Evolutionary conservation across 1,284 basidiomycete species (phyloP).

Genomic region (Erythrobasidium hasegawianum): DNA sequence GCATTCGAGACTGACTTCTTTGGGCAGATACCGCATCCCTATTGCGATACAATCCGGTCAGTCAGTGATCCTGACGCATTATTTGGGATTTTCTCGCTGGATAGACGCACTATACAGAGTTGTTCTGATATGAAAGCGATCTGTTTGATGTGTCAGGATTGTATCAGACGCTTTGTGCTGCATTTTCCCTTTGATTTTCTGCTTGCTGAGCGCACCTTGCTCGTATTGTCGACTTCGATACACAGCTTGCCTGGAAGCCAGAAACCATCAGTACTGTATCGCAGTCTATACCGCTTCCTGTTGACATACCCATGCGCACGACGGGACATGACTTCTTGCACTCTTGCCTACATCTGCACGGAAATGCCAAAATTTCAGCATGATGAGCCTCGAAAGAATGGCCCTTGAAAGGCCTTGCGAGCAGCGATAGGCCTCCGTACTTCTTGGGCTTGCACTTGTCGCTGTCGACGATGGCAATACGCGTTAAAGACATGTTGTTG

Average conservation of each 20-base stretch:
- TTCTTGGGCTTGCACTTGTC: slow-evolving; percentile 87
- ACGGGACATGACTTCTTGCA: slow-evolving; percentile 98
- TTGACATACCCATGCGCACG: slow-evolving; percentile 78
- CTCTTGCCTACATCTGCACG: slow-evolving; percentile 71
- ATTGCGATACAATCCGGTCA: slow-evolving; percentile 38
- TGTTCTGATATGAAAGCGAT: slow-evolving; percentile 97
- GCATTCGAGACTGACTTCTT: slow-evolving; percentile 70
- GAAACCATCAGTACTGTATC: too few species aligned
- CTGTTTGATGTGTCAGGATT: slow-evolving; percentile 41
- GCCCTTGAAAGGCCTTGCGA: too few species aligned
- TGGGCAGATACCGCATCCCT: slow-evolving; percentile 86
- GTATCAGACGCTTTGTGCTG: neutral
- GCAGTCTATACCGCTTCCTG: too few species aligned
- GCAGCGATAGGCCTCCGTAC: slow-evolving; percentile 42
- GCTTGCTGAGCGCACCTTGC: slow-evolving; percentile 61
- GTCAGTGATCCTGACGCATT: slow-evolving; percentile 6
- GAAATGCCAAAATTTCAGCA: too few species aligned
- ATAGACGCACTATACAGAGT: slow-evolving; percentile 60
- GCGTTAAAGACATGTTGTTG: slow-evolving; percentile 56
- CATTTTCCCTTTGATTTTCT: neutral
- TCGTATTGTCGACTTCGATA: slow-evolving; percentile 85
- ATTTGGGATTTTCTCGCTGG: too few species aligned
- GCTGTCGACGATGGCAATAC: slow-evolving; percentile 88
- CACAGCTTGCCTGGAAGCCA: slow-evolving; percentile 75
- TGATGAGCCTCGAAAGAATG: too few species aligned